phyloP scores from a whole-genome alignment of 441 rosid genomes.

The Biscutella laevigata region DNA sequence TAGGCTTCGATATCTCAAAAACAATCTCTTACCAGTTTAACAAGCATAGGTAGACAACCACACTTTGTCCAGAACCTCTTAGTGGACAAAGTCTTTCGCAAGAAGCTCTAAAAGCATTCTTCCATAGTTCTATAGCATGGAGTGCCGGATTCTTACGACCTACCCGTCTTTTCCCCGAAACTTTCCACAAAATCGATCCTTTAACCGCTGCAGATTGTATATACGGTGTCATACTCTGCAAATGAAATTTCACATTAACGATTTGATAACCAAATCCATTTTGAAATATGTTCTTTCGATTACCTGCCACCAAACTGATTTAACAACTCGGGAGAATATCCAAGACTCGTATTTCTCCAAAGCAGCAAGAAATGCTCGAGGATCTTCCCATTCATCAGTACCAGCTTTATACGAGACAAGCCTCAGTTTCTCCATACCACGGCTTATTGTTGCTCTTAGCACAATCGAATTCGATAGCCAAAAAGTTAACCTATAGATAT shows the following conservation, averaged over 20 bases:
- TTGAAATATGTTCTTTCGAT: background rate
- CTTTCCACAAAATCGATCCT: conserved; percentile 45
- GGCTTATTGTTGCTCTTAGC: conserved; percentile 59
- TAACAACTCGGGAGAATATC: conserved; percentile 83
- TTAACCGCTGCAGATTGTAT: conserved; percentile 69
- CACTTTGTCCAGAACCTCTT: conserved; percentile 80
- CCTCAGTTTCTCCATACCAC: conserved; percentile 30
- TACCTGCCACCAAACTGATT: conserved; percentile 99
- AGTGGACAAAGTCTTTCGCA: conserved; percentile 83
- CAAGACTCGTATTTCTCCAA: conserved; percentile 81
- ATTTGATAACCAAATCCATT: conserved; percentile 5
- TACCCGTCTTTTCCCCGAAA: conserved; percentile 34
- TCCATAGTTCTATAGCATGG: conserved; percentile 76
- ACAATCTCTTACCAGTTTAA: conserved; percentile 85
- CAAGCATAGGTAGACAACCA: conserved; percentile 76
- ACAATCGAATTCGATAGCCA: conserved; percentile 83
- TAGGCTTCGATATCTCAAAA: no score
- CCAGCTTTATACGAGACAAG: conserved; percentile 14
- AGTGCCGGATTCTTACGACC: conserved; percentile 58
- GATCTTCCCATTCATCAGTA: conserved; percentile 64
- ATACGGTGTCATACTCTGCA: conserved; percentile 77
- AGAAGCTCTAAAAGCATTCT: conserved; percentile 80
- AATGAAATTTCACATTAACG: conserved; percentile 1
- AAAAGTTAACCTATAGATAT: conserved; percentile 61
- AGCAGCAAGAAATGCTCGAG: conserved; percentile 45